phyloP scores from a whole-genome alignment of 2,329 filamentous ascomycete species.

The Talaromyces sp. region DNA sequence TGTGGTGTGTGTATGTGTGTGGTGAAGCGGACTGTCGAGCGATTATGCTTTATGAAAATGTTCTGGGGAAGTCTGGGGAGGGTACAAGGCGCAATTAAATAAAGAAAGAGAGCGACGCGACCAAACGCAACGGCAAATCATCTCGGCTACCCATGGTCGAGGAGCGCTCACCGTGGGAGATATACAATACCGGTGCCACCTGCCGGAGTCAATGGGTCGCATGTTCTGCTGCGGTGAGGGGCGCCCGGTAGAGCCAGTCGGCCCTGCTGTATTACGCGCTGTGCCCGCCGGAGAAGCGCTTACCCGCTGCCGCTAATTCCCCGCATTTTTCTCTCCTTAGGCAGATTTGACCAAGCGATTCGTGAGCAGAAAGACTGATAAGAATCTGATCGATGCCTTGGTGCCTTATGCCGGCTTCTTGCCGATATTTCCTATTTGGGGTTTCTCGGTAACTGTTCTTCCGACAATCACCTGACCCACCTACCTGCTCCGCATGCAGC shows the following conservation, averaged over 20 bases:
- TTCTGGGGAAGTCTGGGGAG: slow-evolving; percentile 5
- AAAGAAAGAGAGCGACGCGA: not conserved
- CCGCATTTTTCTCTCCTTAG: not conserved
- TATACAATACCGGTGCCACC: slow-evolving; percentile 9
- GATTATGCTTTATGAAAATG: not conserved
- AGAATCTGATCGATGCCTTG: not conserved
- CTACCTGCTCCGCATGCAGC: not conserved
- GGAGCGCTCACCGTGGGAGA: not conserved
- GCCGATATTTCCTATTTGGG: not conserved
- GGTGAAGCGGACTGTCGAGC: no score
- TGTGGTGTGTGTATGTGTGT: not conserved
- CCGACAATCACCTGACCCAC: not conserved
- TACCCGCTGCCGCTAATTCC: slow-evolving; percentile 7
- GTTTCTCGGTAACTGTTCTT: not conserved
- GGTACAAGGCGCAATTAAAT: not conserved
- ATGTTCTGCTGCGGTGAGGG: not conserved
- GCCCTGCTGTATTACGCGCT: not conserved
- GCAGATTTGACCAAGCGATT: no score
- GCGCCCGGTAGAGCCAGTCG: not conserved
- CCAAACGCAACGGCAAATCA: slow-evolving; percentile 4
- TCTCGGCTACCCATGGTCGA: not conserved
- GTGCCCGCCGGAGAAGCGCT: slow-evolving; percentile 13
- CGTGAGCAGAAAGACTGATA: no score
- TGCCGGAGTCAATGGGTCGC: slow-evolving; percentile 3
- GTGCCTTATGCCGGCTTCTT: not conserved